A percentile compares a stretch with the other conserved stretches of the same genome.
phyloP scores from a whole-genome alignment of 2,329 filamentous ascomycete genomes.

The Phialophora chinensis region DNA sequence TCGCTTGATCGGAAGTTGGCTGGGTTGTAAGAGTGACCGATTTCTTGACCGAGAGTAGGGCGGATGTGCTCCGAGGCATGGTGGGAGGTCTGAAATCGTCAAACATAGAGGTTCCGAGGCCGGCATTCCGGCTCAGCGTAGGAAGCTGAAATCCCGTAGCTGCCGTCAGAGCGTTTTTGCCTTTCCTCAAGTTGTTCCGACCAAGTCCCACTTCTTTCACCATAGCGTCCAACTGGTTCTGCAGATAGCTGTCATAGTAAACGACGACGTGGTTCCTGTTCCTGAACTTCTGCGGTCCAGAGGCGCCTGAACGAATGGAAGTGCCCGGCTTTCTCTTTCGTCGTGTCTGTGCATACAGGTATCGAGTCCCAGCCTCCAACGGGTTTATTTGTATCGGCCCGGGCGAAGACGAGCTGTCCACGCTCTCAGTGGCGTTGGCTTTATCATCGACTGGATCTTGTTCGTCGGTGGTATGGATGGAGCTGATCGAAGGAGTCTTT shows the following conservation, averaged over 20 bases:
- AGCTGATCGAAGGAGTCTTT: conserved; percentile 47
- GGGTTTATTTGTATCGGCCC: conserved; percentile 33
- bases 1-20: conserved; percentile 56
- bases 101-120: conserved; percentile 13
- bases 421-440: conserved; percentile 5
- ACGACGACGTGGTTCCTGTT: conserved; percentile 79
- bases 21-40: neutral
- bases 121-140: conserved; percentile 19
- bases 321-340: conserved; percentile 45
- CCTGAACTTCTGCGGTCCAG: conserved; percentile 62
- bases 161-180: conserved; percentile 76
- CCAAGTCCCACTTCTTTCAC: conserved; percentile 81
- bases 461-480: conserved; percentile 45
- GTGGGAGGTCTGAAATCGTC: conserved; percentile 23
- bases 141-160: conserved; percentile 46
- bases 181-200: conserved; percentile 83
- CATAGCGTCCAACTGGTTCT: conserved; percentile 79
- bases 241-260: conserved; percentile 89
- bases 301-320: conserved; percentile 45
- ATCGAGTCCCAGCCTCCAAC: conserved; percentile 36
- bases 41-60: conserved; percentile 25
- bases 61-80: conserved; percentile 25
- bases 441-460: conserved; percentile 13
- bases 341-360: conserved; percentile 44
- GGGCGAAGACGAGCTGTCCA: conserved; percentile 18